Evolutionary conservation across 2,329 filamentous ascomycete species (phyloP), one percentile per base, ranked within the genome.

Genomic region (Ilyonectria destructans): DNA sequence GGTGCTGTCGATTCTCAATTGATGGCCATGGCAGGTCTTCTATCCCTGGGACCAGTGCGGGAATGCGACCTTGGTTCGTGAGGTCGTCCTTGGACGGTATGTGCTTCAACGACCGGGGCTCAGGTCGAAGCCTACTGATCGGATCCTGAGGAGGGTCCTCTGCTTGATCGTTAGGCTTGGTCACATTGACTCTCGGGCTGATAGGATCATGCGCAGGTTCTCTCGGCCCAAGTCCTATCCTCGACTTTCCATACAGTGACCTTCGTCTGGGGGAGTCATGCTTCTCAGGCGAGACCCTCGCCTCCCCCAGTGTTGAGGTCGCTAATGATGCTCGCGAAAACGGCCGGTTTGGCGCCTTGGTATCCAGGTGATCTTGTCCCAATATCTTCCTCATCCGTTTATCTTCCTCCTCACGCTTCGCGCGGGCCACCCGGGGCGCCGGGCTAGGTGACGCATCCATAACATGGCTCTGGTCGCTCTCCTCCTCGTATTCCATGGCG

Each of bases 391-490:
- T 77, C 69, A 77, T 68, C 40, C 75, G 77, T 33, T 65, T 70
- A 45, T 83, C 79, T 19, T 81, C 78, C 0, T 77, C 74, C 1
- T 77, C 78, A 54, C 72, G 75, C 37, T 76, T 77, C 19, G 77
- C 74, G 13, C 83, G 82, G 82, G 84, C 85, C 8, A 80, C 74
- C 35, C 86, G 79, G 2, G 86, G 86, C 1, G 86, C 86, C 0
- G 86, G 86, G 62, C 86, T 88, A 1, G 86, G 86, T 2, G 85
- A 87, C 19, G 82, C 85, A 67, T 84, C 82, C n/a, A 75, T 70
- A n/a, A 67, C 62, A 17, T 75, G 69, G 31, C 71, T 77, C n/a
- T 74, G 69, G 45, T 76, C 75, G 43, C 71, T 71, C 12, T 72
- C 70, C 55, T 68, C 73, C 35, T 73, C 71, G 6, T 75, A 75